Evolutionary conservation across 306 rosid species (phyloP), one percentile per base, ranked within the genome.

Genomic region (Cicer judaicum): DNA sequence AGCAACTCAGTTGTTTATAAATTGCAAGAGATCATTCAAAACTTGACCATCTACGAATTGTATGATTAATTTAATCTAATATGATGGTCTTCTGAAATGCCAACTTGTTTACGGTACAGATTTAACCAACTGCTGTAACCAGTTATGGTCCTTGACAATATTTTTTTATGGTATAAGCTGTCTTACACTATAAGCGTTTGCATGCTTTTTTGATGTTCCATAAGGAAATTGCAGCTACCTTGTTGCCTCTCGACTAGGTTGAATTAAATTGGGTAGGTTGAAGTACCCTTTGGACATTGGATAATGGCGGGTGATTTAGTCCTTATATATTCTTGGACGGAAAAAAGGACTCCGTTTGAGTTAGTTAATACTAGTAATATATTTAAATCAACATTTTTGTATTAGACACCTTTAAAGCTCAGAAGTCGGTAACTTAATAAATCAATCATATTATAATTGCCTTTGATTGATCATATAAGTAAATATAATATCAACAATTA

Each of bases 11-110:
- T 47, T 60, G 72, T 49, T 79, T 66, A 49, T 42, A 38, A 36
- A 38, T 64, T 70, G 46, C 16, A 29, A 0, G 21, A 49, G 64
- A 43, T 41, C 60, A 73, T 46, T 52, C 68, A 16, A 54, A 47
- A 64, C 34, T 63, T 63, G 64, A 47, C 13, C 10, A 55, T 42
- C 43, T 68, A 36, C 41, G 69, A 64, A 47, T 64, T 64, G 52
- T 61, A 41, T 49, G 50, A 24, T 21, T 18, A 67, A 14, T 74
- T 71, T 49, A 18, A 60, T 39, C 10, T 54, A 12, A 16, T 3
- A 48, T 47, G 44, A 19, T 47, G 42, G 55, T 7, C 42, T 54
- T 24, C 2, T 65, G 70, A 18, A 15, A 7, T 14, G 49, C 57
- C n/a, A 36, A 9, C 65, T 5, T 16, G 41, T 63, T 14, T 56